Base-by-base conservation (phyloP, 2,329 filamentous ascomycete species). In the Fusarium nurragi region DNA sequence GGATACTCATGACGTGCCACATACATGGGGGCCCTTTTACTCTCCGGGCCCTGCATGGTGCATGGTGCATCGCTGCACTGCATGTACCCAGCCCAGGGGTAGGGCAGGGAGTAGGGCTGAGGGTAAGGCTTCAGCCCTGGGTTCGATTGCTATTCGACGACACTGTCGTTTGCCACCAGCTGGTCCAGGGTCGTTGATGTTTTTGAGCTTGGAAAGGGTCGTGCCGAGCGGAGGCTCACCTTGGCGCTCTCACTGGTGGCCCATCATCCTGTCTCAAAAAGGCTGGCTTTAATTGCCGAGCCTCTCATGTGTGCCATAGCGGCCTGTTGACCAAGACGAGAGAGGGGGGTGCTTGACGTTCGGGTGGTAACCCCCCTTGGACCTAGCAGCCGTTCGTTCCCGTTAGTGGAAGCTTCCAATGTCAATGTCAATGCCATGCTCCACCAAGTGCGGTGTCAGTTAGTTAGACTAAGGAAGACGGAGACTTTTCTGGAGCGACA, bases 321-420 rank as follows among this genome's bases (percentile, higher is more conserved):
- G 56, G 39, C 50, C 40, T 50, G 46, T 67, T 22, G 48, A 52
- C 59, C 45, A 41, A 38, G 32, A 54, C 40, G 47, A 47, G 43
- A 59, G 44, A 53, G 54, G 57, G 48, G 60, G 52, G 57, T 61
- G 55, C 48, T 60, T 39, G 58, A 55, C 23, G 50, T 61, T 57
- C 57, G 58, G 59, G 57, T 54, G 58, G 43, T 50, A 50, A n/a
- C 34, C 49, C 58, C 65, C 58, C 58, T 61, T 61, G 43, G 58
- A 61, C 51, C 60, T 70, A 70, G 68, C 56, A 68, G 67, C 68
- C 68, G 69, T 71, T 70, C 69, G 68, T 62, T 71, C 69, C 69
- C 68, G 68, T 68, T 57, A 60, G 67, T 70, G 69, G 67, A 58
- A 34, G 32, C 32, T 34, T 34, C 32, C 32, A 34, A 34, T 34